These are phyloP conservation scores for Vararia minispora DNA, from an alignment of 768 basidiomycete genomes.

Conservation along the genomic window DNA sequence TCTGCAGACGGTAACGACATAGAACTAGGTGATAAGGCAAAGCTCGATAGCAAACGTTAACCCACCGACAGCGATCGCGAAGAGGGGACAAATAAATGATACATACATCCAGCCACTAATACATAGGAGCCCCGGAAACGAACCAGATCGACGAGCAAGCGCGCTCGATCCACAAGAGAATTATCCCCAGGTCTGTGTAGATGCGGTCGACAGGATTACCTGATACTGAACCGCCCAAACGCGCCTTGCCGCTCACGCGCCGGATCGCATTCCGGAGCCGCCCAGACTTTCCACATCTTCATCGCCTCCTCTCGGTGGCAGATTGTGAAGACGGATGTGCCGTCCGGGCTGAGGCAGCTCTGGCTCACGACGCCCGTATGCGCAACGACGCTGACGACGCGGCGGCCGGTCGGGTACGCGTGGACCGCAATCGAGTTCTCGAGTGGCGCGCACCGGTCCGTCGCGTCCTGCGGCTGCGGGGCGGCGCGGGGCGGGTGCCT, in stretches of 20 bases:
- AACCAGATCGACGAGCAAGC: too few relatives aligned
- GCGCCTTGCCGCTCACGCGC: conserved; percentile 8
- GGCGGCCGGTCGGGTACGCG: conserved; percentile 39
- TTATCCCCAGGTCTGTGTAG: too few relatives aligned
- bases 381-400: conserved; percentile 45
- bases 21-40: too few relatives aligned
- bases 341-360: conserved; percentile 52
- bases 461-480: conserved; percentile 2
- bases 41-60: too few relatives aligned
- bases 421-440: conserved; percentile 38
- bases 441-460: too few relatives aligned
- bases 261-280: conserved; percentile 10
- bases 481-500: conserved; percentile 7
- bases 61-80: too few relatives aligned
- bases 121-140: too few relatives aligned
- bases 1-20: too few relatives aligned
- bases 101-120: too few relatives aligned
- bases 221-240: conserved; percentile 12
- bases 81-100: too few relatives aligned
- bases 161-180: too few relatives aligned
- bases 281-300: conserved; percentile 68
- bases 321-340: conserved; percentile 52
- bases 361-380: conserved; percentile 45
- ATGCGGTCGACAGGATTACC: too few relatives aligned
- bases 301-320: conserved; percentile 56